Conservation (phyloP, 305 asterid genomes). For the Solanum aculeatissimum region DNA sequence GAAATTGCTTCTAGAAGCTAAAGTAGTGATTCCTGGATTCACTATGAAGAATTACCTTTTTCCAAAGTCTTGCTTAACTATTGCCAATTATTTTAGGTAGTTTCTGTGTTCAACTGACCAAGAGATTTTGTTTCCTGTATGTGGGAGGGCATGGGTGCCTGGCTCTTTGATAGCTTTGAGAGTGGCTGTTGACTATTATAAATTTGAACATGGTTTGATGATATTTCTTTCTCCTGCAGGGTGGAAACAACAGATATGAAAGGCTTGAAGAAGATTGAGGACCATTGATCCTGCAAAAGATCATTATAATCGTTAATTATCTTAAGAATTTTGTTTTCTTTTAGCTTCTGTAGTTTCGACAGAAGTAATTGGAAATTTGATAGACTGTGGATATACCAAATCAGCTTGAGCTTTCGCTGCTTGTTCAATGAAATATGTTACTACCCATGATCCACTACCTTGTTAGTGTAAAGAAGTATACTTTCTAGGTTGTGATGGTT, state of each 20-base stretch:
- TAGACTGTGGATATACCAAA: background rate
- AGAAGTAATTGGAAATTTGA: background rate
- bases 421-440: background rate
- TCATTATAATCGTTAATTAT: background rate
- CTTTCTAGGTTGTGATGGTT: background rate
- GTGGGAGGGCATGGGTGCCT: background rate
- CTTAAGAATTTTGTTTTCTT: background rate
- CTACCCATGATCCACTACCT: background rate
- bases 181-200: background rate
- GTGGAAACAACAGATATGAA: conserved; percentile 98
- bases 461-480: background rate
- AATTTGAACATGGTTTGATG: background rate
- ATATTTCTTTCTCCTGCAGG: conserved; percentile 20
- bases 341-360: background rate
- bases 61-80: background rate
- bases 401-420: background rate
- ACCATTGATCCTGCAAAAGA: conserved; percentile 24
- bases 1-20: background rate
- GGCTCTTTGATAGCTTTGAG: background rate
- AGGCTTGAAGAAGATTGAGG: conserved; percentile 88
- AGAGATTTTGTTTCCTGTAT: background rate
- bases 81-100: background rate
- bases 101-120: background rate
- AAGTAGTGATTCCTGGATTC: background rate
- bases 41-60: background rate